Percentiles rank a stretch among this genome's conserved stretches.
These are phyloP conservation scores for Phaeophleospora eucalypticola DNA, from an alignment of 2,329 filamentous ascomycete genomes.

Conservation along the genomic window DNA sequence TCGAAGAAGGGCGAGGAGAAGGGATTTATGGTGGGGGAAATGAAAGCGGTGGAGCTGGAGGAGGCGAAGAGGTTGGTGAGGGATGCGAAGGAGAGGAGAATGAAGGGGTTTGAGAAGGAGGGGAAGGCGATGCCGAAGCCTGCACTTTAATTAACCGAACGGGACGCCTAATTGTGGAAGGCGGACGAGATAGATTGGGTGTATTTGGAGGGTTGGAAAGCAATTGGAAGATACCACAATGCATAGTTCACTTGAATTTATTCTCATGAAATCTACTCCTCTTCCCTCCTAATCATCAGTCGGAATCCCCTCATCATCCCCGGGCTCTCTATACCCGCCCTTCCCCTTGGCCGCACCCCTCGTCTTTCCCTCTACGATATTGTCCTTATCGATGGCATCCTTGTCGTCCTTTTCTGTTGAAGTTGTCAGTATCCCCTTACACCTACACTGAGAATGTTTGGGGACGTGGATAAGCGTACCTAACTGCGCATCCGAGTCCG, in stretches of 20 bases:
- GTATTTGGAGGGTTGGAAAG: background rate
- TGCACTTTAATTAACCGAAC: conserved; percentile 16
- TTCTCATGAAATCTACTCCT: no score
- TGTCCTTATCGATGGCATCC: conserved; percentile 47
- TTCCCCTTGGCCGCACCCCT: conserved; percentile 44
- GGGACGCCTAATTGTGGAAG: no score
- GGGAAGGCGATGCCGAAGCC: conserved; percentile 32
- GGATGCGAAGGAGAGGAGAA: conserved; percentile 29
- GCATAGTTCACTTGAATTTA: no score
- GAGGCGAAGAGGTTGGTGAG: conserved; percentile 27
- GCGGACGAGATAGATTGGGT: background rate
- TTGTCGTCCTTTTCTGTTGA: conserved; percentile 43
- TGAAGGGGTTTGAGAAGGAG: conserved; percentile 31
- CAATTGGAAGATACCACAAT: background rate
- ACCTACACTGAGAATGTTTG: no score
- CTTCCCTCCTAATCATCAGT: conserved; percentile 16
- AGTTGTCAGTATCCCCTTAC: background rate
- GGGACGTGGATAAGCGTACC: conserved; percentile 33
- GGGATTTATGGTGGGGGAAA: conserved; percentile 21
- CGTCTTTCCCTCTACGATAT: conserved; percentile 47
- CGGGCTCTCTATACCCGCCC: conserved; percentile 49
- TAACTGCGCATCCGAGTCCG: conserved; percentile 47
- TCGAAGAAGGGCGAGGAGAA: conserved; percentile 31
- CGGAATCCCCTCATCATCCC: conserved; percentile 45
- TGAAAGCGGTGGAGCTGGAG: conserved; percentile 23